phyloP scores from a whole-genome alignment of 805 yeast genomes.

The Isabelozyma rhagii region DNA sequence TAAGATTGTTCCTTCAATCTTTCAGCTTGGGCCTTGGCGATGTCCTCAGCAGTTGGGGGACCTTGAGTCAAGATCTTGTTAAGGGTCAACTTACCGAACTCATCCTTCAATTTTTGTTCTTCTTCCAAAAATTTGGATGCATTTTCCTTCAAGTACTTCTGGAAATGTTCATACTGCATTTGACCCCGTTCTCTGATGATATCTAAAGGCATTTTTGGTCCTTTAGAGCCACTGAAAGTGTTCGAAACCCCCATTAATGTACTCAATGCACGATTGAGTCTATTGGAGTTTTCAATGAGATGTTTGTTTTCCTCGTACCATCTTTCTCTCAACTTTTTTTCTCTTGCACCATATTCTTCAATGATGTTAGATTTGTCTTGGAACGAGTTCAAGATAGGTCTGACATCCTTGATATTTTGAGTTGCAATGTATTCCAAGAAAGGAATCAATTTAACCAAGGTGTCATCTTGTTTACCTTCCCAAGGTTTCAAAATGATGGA shows the following conservation, averaged over 20 bases:
- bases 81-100: slow-evolving; percentile 77
- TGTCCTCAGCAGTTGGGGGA: slow-evolving; percentile 70
- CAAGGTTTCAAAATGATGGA: slow-evolving; percentile 83
- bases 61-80: slow-evolving; percentile 85
- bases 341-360: slow-evolving; percentile 79
- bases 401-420: slow-evolving; percentile 79
- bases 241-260: slow-evolving; percentile 58
- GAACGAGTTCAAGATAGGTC: slow-evolving; percentile 80
- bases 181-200: slow-evolving; percentile 89
- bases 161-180: slow-evolving; percentile 79
- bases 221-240: slow-evolving; percentile 33
- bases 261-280: slow-evolving; percentile 52
- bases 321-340: slow-evolving; percentile 65
- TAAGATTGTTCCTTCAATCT: slow-evolving; percentile 6
- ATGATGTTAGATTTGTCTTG: slow-evolving; percentile 64
- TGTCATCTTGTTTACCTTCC: slow-evolving; percentile 84
- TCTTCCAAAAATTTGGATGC: slow-evolving; percentile 73
- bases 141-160: slow-evolving; percentile 55
- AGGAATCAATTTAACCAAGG: slow-evolving; percentile 77
- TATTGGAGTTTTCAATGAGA: slow-evolving; percentile 24
- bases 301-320: slow-evolving; percentile 55
- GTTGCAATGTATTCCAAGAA: slow-evolving; percentile 93
- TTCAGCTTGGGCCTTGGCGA: slow-evolving; percentile 41
- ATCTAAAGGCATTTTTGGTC: slow-evolving; percentile 81
- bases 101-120: slow-evolving; percentile 80